Evolutionary conservation across 2,329 filamentous ascomycete species (phyloP).

Genomic region (Trichoderma asperellum): DNA sequence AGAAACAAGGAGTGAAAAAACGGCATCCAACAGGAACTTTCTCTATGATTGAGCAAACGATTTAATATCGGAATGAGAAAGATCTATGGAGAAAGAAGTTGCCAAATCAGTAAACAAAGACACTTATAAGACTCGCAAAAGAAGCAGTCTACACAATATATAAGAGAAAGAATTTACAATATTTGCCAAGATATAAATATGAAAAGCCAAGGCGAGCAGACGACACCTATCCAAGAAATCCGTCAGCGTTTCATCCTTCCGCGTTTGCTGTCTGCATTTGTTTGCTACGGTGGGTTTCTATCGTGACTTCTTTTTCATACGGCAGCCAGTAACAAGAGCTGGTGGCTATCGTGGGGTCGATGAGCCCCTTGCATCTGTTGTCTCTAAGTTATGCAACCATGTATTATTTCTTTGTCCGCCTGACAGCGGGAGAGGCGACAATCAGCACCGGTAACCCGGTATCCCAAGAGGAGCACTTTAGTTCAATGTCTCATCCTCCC

Average conservation of each 20-base stretch:
- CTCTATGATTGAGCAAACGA: not conserved
- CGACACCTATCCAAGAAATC: not conserved
- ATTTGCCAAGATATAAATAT: not conserved
- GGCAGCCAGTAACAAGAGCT: not conserved
- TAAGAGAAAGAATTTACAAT: not conserved
- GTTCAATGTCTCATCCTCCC: not conserved
- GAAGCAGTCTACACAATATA: not conserved
- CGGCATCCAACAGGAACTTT: not conserved
- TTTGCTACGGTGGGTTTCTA: not conserved
- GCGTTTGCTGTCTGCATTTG: not conserved
- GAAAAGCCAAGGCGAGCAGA: not conserved
- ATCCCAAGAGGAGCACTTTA: not conserved
- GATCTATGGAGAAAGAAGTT: too few relatives aligned
- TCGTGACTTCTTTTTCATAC: not conserved
- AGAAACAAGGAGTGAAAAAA: not conserved
- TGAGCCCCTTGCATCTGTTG: not conserved
- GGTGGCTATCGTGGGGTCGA: not conserved
- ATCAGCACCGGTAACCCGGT: slow-evolving; percentile 20
- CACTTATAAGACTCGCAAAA: not conserved
- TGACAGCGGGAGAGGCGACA: not conserved
- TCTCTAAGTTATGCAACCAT: slow-evolving; percentile 16
- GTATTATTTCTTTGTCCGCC: not conserved
- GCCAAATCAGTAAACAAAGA: not conserved
- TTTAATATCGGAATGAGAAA: too few relatives aligned
- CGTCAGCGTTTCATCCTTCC: not conserved